Evolutionary conservation across 495 filamentous ascomycete species (phyloP), one percentile per base, ranked within the genome.

Genomic region (Glonium stellatum): DNA sequence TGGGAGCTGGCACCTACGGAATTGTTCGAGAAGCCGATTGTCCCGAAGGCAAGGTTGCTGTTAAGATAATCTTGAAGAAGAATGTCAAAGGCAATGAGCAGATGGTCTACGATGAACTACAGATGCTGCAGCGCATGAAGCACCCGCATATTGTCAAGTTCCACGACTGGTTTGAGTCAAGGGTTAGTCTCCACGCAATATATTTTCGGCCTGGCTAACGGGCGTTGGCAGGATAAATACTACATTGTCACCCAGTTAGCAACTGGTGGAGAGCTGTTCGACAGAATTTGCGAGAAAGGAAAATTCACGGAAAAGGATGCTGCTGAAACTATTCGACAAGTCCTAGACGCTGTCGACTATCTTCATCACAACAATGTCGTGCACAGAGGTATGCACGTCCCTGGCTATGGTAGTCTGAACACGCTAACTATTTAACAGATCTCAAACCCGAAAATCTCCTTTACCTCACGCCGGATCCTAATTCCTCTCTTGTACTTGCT

Each of bases 51-150:
- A 95, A 95, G 76, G 93, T 95, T 46, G 93, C 93, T 19, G 80
- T 99, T 71, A 99, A 99, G 80, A 97, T 99, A 71, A 99, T 99
- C 70, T 79, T 99, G 65, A 99, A 99, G 84, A 97, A 96, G 77
- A 97, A 96, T 76, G 93, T 99, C 69, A 90, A 89, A 60, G 95
- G 93, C 56, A 97, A 97, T 66, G 93, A 99, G 76, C 83, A 84
- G 70, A 99, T 99, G 93, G 93, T 99, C 31, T 91, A 95, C 70
- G 95, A 97, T 76, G 93, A 99, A 77, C 79, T 99, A 67, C 82
- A 89, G 57, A 87, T 99, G 82, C 78, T 99, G 64, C 90, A 95
- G 76, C 78, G 80, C 37, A 82, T 99, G 66, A 81, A 92, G 64
- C 95, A 99, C 72, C 89, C 89, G 27, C 89, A 97, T 75, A 99